Base-by-base conservation (phyloP, 768 basidiomycete species). In the Amanita pallidorosea region DNA sequence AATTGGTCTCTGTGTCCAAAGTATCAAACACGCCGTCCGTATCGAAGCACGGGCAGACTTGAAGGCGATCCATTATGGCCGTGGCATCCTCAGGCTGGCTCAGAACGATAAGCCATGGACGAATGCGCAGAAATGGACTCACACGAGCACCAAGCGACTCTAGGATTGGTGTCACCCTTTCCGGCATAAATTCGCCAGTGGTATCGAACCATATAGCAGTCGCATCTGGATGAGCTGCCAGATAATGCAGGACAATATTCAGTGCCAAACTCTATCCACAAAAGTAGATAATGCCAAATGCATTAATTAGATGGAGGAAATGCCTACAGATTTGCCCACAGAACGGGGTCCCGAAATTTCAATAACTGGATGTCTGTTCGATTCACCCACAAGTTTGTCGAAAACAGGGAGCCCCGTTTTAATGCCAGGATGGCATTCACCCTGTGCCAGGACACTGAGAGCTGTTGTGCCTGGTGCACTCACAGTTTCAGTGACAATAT, bases 131-230 rank as follows among this genome's bases (percentile, higher is more conserved):
- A 29, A 27, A 35, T 23, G 36, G 42, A 40, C 27, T 61, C 60
- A 52, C 51, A 44, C 37, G 51, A 55, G 56, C 63, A 54, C 56
- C 54, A 43, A 60, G 56, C 12, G 57, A 57, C 49, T 61, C 53
- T 25, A 79, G 54, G 15, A 80, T 56, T 18, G 65, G 57, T 3
- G 63, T 54, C 2, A 78, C 72, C 35, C 69, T 67, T 20, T 77
- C 75, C 1, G 68, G 67, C 34, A 81, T 74, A 60, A 88, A 85
- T 54, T 78, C 78, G 1, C 85, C 84, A 0, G 72, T 73, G 8
- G 81, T 83, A 57, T 90, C 87, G 42, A 90, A 72, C 88, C 88
- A 90, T 5, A 79, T 59, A 1, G 71, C 77, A 45, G 61, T 68
- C 2, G 69, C 61, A n/a, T 70, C 56, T 17, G 55, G 51, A 47